These are phyloP conservation scores for Chloranthus sessilifolius DNA, from an alignment of 164 flowering plant genomes.

Conservation along the genomic window DNA sequence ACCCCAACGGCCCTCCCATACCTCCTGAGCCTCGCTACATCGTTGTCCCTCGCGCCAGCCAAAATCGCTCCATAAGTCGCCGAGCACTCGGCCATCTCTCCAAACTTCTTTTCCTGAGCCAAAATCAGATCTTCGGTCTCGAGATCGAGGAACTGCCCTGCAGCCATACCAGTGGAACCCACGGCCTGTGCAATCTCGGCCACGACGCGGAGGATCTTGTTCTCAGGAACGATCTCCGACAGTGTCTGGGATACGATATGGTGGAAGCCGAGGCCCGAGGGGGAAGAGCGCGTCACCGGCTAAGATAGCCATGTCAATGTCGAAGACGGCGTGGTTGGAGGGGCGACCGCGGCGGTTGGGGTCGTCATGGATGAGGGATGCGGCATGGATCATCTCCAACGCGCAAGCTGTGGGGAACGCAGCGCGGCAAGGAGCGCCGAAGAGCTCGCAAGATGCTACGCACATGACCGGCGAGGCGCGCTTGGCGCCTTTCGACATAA, in stretches of 20 bases:
- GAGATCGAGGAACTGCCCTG: constrained; percentile 84
- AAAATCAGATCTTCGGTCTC: constrained; percentile 50
- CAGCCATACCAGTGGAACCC: constrained; percentile 97
- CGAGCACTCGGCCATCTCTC: constrained; percentile 84
- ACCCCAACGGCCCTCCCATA: constrained; percentile 93
- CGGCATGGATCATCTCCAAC: constrained; percentile 90
- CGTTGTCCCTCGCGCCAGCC: constrained; percentile 73
- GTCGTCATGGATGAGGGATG: constrained; percentile 89
- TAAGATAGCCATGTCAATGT: constrained; percentile 89
- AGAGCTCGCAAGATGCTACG: constrained; percentile 41
- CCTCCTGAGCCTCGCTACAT: constrained; percentile 53
- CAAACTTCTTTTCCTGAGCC: constrained; percentile 84
- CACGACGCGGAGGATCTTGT: constrained; percentile 63
- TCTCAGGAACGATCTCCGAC: constrained; percentile 51
- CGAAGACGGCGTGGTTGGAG: constrained; percentile 75
- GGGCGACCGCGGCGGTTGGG: constrained; percentile 73
- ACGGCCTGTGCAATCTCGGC: constrained; percentile 85
- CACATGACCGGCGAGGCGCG: constrained; percentile 18
- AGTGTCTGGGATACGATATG: constrained; percentile 84
- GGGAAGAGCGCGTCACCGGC: constrained; percentile 98
- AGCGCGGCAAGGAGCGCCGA: constrained; percentile 70
- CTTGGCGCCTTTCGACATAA: constrained; percentile 15
- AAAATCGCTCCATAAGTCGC: constrained; percentile 85
- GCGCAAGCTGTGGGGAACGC: constrained; percentile 98
- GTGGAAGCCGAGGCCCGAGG: constrained; percentile 70